These are phyloP conservation scores for Pythium plurisporium DNA, from an alignment of 352 stramenopile species.

Conservation along the genomic window DNA sequence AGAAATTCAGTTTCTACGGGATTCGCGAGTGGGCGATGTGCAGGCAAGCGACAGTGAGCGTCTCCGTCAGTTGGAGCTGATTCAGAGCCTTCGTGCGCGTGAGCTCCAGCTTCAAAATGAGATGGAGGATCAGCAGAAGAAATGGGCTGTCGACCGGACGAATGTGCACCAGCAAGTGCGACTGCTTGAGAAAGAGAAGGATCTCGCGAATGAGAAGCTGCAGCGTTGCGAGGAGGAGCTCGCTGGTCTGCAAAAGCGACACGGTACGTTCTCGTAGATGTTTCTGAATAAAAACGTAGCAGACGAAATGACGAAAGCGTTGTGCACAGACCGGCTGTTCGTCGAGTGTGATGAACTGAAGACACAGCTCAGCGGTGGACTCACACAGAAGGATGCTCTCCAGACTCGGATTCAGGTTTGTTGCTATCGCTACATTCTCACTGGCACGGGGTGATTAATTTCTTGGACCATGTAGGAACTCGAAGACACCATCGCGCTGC, in stretches of 20 bases:
- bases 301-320: neutral
- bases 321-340: constrained; percentile 15
- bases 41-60: constrained; percentile 52
- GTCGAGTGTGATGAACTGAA: constrained; percentile 21
- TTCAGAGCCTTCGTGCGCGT: constrained; percentile 41
- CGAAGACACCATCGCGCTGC: constrained; percentile 28
- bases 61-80: constrained; percentile 50
- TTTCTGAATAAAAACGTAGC: neutral
- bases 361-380: constrained; percentile 5
- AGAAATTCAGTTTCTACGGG: constrained; percentile 53
- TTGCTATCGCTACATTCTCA: no score
- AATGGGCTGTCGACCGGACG: constrained; percentile 44
- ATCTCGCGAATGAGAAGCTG: constrained; percentile 35
- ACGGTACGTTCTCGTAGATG: constrained; percentile 19
- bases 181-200: constrained; percentile 51
- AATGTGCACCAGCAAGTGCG: constrained; percentile 46
- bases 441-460: no score
- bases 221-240: constrained; percentile 21
- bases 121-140: constrained; percentile 56
- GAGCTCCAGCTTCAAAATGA: constrained; percentile 49
- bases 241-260: constrained; percentile 24
- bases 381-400: constrained; percentile 2
- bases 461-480: constrained; percentile 52
- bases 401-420: constrained; percentile 19
- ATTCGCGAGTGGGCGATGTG: constrained; percentile 44